Percentiles rank a stretch among this genome's conserved stretches.
Conservation (phyloP, 2,329 filamentous ascomycete genomes). For the Clarireedia paspali region DNA sequence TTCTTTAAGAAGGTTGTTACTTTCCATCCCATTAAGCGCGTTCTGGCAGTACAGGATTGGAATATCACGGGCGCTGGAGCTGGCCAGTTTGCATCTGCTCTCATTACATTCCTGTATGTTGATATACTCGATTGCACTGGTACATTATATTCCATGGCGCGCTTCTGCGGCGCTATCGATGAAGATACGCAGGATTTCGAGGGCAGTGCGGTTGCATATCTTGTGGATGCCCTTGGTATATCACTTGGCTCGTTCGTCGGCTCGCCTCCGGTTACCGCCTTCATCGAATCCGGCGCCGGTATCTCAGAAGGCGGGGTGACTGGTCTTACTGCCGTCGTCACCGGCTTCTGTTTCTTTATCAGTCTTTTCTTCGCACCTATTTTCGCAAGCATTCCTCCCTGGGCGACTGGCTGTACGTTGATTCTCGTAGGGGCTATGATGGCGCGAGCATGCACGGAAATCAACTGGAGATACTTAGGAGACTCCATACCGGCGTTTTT, state of each 20-base stretch:
- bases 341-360: conserved; percentile 79
- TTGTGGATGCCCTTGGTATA: conserved; percentile 73
- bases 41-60: conserved; percentile 68
- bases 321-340: conserved; percentile 71
- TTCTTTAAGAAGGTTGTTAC: conserved; percentile 86
- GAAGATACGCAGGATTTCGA: conserved; percentile 82
- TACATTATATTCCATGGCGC: conserved; percentile 84
- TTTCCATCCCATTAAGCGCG: conserved; percentile 68
- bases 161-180: conserved; percentile 73
- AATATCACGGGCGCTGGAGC: conserved; percentile 59
- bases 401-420: conserved; percentile 84
- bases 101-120: conserved; percentile 85
- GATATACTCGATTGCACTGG: conserved; percentile 84
- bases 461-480: conserved; percentile 84
- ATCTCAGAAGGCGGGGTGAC: conserved; percentile 84
- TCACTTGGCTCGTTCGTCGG: conserved; percentile 75
- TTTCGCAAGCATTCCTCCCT: conserved; percentile 81
- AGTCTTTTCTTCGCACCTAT: conserved; percentile 85
- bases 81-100: conserved; percentile 71
- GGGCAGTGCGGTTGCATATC: conserved; percentile 74
- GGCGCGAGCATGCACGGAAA: conserved; percentile 68
- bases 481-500: conserved; percentile 81
- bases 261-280: conserved; percentile 74
- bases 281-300: conserved; percentile 82
- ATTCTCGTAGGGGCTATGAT: conserved; percentile 85